Evolutionary conservation across 2,329 filamentous ascomycete species (phyloP).

Genomic region (Colletotrichum chrysophilum): DNA sequence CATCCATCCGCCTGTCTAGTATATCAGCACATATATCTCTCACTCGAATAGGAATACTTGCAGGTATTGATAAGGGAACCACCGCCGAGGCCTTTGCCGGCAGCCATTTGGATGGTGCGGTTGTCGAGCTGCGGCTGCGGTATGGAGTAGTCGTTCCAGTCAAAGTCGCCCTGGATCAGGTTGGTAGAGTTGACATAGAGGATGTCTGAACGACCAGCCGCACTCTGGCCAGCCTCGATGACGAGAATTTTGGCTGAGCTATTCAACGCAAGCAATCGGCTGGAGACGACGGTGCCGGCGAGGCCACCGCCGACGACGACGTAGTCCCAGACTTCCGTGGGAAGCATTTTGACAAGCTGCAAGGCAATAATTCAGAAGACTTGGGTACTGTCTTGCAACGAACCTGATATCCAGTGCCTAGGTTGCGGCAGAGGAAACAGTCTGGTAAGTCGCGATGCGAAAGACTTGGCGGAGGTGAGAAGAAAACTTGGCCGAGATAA

Average conservation of each 20-base stretch:
- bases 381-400: neutral
- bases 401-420: neutral
- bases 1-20: conserved; percentile 39
- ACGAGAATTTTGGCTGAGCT: conserved; percentile 36
- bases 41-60: neutral
- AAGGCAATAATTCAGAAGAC: neutral
- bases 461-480: neutral
- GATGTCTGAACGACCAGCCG: neutral
- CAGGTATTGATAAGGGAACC: conserved; percentile 5
- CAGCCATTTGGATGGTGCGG: neutral
- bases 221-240: conserved; percentile 40
- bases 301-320: conserved; percentile 44
- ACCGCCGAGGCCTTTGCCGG: conserved; percentile 12
- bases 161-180: conserved; percentile 27
- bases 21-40: neutral
- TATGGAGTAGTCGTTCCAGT: conserved; percentile 38
- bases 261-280: conserved; percentile 29
- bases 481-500: neutral
- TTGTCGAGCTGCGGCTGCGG: conserved; percentile 18
- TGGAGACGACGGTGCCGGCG: conserved; percentile 39
- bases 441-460: neutral
- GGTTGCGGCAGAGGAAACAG: neutral
- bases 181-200: conserved; percentile 6
- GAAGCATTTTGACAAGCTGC: neutral
- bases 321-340: conserved; percentile 29